Base-by-base conservation (phyloP, 2,329 filamentous ascomycete genomes). In the Colletotrichum karsti region DNA sequence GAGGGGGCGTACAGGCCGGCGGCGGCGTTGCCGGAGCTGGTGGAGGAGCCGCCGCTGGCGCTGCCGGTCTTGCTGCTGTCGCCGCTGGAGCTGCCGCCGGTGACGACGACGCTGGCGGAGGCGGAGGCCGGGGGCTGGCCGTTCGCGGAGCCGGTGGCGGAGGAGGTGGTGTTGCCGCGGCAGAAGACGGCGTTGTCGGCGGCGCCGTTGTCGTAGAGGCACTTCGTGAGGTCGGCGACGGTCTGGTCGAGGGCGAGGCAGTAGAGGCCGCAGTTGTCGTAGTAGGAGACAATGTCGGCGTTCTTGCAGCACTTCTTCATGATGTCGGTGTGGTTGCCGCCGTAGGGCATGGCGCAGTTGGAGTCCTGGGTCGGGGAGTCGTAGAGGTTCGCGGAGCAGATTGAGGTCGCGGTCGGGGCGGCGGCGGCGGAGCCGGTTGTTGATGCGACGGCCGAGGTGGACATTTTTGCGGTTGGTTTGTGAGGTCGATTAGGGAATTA, bases 261-360 rank as follows among this genome's bases (percentile, higher is more conserved):
- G 82, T 86, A 87, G 67, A 86, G 72, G 15, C 82, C 83, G 77
- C 85, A 87, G 72, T 80, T 75, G 73, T 81, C 72, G 72, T 82
- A 77, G 80, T 86, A 87, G 70, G 76, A 76, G 54, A 82, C 74
- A 28, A 86, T 77, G 22, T 80, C 74, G 58, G 84, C 81, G 9
- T 77, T 70, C 10, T 78, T 76, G 73, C 85, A 87, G 81, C 85
- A 87, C 22, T 75, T 71, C 42, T 77, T 65, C 78, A 85, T 81
- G 67, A 83, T 77, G 39, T 80, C 76, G 57, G 81, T 78, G 76
- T 82, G 75, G 70, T 84, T 82, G 5, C 75, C 74, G 69, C 74
- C 75, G 65, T 76, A 76, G 26, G 79, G 73, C 55, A 84, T 75
- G 3, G 78, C 85, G 73, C 85, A 87, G 42, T 79, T 80, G 15